Base-by-base conservation (phyloP, 2,329 filamentous ascomycete species). In the Cytospora piceicola region DNA sequence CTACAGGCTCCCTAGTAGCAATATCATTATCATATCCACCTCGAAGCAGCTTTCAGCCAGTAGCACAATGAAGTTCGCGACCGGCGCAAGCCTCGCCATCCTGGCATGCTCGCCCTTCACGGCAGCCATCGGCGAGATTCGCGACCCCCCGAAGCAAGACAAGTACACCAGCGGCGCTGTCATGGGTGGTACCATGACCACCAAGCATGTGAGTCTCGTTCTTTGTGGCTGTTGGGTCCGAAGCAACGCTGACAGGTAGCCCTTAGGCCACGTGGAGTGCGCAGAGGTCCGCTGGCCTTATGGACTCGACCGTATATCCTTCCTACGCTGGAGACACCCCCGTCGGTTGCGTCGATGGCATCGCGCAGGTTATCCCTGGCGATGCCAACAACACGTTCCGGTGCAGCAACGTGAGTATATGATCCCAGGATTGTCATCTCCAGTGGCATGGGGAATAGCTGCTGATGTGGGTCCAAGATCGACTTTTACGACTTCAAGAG, bases 401-500 rank as follows among this genome's bases (percentile, higher is more conserved):
- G 34, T 84, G 82, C 73, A 78, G 75, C 63, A 81, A 82, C 65
- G 78, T 85, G 15, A 52, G 63, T 17, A 7, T 0, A n/a, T 8
- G 0, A 24, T 8, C 14, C 49, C 49, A 24, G 11, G 5, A 2
- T 22, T 20, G n/a, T 17, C 22, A 9, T 15, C 6, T 27, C 20
- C 12, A 4, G 27, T 29, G 5, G n/a, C 6, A 20, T 5, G 17
- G 20, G 9, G 46, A 11, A n/a, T 46, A 20, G 24, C 9, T 49
- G 46, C n/a, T 49, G 46, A 49, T 12, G 11, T 9, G 9, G 3
- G 4, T 14, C 14, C 12, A n/a, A 65, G 63, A 65, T 65, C 58
- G 84, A 87, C 69, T 78, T 86, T 3, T 82, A 85, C 71, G 81
- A 84, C 70, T 87, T 88, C 74, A 74, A 83, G 54, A 80, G 79